A percentile compares a stretch with the other conserved stretches of the same genome.
These are phyloP conservation scores for Tanacetum coccineum DNA, from an alignment of 129 eudicot genomes.

Conservation along the genomic window DNA sequence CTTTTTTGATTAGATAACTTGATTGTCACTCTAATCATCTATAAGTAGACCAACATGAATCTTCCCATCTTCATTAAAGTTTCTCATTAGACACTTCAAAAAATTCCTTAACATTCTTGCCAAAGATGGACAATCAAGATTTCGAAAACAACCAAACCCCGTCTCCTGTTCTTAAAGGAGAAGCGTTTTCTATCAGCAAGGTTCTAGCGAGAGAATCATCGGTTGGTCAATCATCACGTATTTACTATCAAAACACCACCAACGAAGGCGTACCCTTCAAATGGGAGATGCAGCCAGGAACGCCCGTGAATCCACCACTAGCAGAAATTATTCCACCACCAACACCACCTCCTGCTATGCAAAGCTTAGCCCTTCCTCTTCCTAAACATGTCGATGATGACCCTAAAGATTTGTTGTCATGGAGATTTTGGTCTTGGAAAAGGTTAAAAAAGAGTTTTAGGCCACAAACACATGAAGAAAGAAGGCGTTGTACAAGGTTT, in stretches of 20 bases:
- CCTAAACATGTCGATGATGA: slow-evolving; percentile 32
- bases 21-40: slow-evolving; percentile 25
- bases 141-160: slow-evolving; percentile 22
- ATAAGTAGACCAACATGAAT: slow-evolving; percentile 29
- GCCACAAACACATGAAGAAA: slow-evolving; percentile 25
- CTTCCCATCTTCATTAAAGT: slow-evolving; percentile 18
- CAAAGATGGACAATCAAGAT: slow-evolving; percentile 33
- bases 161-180: slow-evolving; percentile 33
- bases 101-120: slow-evolving; percentile 13
- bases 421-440: slow-evolving; percentile 45
- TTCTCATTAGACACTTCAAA: slow-evolving; percentile 18
- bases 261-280: slow-evolving; percentile 72
- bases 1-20: slow-evolving; percentile 12
- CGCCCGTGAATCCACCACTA: slow-evolving; percentile 46
- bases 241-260: slow-evolving; percentile 42
- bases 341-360: slow-evolving; percentile 63
- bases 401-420: slow-evolving; percentile 15
- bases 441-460: slow-evolving; percentile 35
- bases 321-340: slow-evolving; percentile 53
- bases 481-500: slow-evolving; percentile 11
- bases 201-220: slow-evolving; percentile 58
- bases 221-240: slow-evolving; percentile 59
- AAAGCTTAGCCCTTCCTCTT: slow-evolving; percentile 45
- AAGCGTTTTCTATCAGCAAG: slow-evolving; percentile 33
- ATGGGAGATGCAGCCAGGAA: slow-evolving; percentile 89